Evolutionary conservation across 2,329 filamentous ascomycete genomes (phyloP).

Genomic region (Neurospora crassa): DNA sequence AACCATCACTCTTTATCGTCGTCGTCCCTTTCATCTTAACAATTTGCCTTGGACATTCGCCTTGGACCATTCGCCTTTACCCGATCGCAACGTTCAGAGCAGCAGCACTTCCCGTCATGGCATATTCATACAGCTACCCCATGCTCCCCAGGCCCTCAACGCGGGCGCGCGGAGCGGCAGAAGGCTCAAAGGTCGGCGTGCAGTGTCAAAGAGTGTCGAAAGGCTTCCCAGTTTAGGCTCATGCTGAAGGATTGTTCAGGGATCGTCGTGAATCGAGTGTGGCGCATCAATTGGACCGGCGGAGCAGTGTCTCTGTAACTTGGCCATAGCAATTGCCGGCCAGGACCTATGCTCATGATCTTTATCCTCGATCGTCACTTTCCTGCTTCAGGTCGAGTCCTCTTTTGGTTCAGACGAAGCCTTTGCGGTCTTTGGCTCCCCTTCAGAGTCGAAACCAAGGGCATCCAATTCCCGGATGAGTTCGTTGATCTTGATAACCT

Average conservation of each 20-base stretch:
- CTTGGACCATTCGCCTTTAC: not conserved
- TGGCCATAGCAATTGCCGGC: not conserved
- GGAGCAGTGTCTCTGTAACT: not conserved
- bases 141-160: not conserved
- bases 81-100: not conserved
- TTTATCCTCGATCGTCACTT: not conserved
- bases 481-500: conserved; percentile 95
- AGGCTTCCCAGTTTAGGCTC: not conserved
- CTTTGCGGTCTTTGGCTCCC: conserved; percentile 39
- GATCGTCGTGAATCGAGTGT: not conserved
- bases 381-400: conserved; percentile 1
- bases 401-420: conserved; percentile 1
- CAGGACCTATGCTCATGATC: not conserved
- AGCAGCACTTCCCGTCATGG: not conserved
- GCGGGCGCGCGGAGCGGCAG: not conserved
- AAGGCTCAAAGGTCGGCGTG: not conserved
- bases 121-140: not conserved
- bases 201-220: not conserved
- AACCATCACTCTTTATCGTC: not conserved
- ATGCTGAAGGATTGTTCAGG: not conserved
- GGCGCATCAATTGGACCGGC: not conserved
- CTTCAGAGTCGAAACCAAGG: conserved; percentile 74
- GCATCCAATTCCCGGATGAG: conserved; percentile 78
- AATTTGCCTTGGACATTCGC: not conserved
- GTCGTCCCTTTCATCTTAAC: not conserved